Evolutionary conservation across 345 rosid genomes (phyloP).

Genomic region (Hypericum androsaemum): DNA sequence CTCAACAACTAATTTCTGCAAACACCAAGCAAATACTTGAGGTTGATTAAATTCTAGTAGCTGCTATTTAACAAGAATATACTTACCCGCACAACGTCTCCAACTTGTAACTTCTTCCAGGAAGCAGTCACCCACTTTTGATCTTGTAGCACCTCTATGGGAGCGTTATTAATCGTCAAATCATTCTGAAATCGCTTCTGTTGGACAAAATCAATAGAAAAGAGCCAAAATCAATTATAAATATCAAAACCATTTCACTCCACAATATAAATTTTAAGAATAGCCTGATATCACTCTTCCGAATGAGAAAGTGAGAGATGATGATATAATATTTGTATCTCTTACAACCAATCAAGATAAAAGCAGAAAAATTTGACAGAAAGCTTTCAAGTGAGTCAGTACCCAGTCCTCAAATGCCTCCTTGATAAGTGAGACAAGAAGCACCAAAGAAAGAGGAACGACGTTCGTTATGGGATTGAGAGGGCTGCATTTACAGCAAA

Average conservation of each 20-base stretch:
- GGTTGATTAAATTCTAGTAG: no score
- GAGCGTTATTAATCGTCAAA: constrained; percentile 75
- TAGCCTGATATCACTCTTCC: not conserved
- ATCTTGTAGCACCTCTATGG: constrained; percentile 72
- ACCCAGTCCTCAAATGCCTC: constrained; percentile 99
- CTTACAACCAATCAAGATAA: constrained; percentile 2
- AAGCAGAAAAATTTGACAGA: constrained; percentile 11
- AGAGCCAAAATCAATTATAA: constrained; percentile 11
- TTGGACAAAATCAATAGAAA: constrained; percentile 20
- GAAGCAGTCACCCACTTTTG: constrained; percentile 67
- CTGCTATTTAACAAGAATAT: not conserved
- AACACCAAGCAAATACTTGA: no score
- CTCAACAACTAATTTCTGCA: no score
- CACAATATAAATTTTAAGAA: not conserved
- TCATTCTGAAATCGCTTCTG: constrained; percentile 98
- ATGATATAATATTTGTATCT: constrained; percentile 2
- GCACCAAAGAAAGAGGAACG: constrained; percentile 86
- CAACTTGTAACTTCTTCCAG: constrained; percentile 97
- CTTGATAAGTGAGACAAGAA: constrained; percentile 88
- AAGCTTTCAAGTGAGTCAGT: constrained; percentile 7
- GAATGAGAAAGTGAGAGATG: not conserved
- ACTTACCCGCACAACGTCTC: constrained; percentile 90
- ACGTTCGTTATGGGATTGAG: constrained; percentile 94
- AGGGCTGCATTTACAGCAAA: constrained; percentile 59
- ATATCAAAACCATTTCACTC: constrained; percentile 7